phyloP scores from a whole-genome alignment of 2,329 filamentous ascomycete species.

The Triangularia setosa region DNA sequence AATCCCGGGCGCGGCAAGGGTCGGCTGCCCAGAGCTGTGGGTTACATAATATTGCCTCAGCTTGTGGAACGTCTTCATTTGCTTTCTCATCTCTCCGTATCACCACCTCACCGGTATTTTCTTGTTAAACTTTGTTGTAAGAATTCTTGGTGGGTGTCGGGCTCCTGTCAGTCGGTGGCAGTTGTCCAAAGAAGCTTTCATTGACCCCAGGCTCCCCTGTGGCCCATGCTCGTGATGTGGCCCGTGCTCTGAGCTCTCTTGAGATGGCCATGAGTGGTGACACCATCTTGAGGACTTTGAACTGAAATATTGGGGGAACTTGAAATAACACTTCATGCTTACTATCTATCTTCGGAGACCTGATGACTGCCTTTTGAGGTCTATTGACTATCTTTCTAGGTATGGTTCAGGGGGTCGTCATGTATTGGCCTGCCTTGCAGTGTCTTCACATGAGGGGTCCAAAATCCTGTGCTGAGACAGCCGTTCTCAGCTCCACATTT shows the following conservation, averaged over 20 bases:
- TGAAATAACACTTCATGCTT: not conserved
- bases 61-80: not conserved
- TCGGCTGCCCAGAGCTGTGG: not conserved
- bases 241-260: not conserved
- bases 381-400: too few species aligned
- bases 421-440: too few species aligned
- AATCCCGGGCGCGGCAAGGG: not conserved
- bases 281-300: not conserved
- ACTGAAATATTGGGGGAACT: not conserved
- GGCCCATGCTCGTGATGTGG: not conserved
- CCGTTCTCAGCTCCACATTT: not conserved
- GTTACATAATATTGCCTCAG: slow-evolving; percentile 7
- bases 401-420: too few species aligned
- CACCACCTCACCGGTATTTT: not conserved
- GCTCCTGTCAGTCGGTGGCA: not conserved
- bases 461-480: not conserved
- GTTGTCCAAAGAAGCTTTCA: not conserved
- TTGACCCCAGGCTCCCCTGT: not conserved
- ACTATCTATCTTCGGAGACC: too few species aligned
- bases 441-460: not conserved
- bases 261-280: not conserved
- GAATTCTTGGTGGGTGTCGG: not conserved
- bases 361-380: too few species aligned
- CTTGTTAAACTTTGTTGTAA: not conserved
- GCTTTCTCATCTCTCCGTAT: not conserved